Evolutionary conservation across 2,329 filamentous ascomycete species (phyloP).

Genomic region (Chaetomium strumarium): DNA sequence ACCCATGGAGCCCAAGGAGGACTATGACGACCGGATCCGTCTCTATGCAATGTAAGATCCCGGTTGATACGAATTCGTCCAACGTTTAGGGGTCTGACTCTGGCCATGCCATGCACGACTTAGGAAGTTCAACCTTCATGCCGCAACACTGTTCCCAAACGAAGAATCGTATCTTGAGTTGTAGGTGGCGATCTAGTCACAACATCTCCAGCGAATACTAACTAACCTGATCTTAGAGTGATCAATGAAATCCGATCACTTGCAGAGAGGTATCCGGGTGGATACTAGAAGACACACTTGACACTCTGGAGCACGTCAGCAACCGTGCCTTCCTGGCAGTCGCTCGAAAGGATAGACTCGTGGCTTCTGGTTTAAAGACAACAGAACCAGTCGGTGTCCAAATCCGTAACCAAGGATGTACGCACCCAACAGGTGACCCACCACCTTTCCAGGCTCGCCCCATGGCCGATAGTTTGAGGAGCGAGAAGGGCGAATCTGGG

Average conservation of each 20-base stretch:
- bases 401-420: too few species aligned
- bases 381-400: too few species aligned
- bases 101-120: neutral
- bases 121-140: constrained; percentile 5
- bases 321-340: too few species aligned
- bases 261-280: neutral
- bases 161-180: neutral
- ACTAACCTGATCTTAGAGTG: neutral
- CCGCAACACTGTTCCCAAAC: neutral
- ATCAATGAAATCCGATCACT: neutral
- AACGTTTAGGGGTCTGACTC: neutral
- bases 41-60: neutral
- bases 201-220: neutral
- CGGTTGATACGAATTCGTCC: neutral
- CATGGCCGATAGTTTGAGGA: too few species aligned
- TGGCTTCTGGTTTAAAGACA: too few species aligned
- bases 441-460: too few species aligned
- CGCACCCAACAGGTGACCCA: too few species aligned
- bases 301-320: too few species aligned
- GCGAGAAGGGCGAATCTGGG: too few species aligned
- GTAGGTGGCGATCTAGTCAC: neutral
- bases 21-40: neutral
- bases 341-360: too few species aligned
- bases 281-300: neutral
- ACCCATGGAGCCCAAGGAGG: neutral